Base-by-base conservation (phyloP, 2,329 filamentous ascomycete species). In the Aspergillus awamori region DNA sequence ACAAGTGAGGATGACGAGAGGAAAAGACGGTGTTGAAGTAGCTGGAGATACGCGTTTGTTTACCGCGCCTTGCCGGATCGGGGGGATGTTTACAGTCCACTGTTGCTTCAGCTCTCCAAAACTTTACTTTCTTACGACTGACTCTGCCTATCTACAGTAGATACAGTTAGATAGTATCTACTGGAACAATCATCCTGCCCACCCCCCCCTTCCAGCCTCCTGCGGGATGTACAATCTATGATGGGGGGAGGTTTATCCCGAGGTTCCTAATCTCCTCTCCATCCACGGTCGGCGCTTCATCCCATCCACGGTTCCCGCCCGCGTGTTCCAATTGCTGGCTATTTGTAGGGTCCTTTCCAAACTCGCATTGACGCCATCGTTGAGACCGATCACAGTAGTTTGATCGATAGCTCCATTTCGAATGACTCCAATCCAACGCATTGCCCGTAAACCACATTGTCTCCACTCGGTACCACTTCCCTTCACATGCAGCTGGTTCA, bases 21-120 rank as follows among this genome's bases (percentile, higher is more conserved):
- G 39, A 33, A 56, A 55, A 43, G 57, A 60, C 39, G 38, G 43
- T 45, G 49, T 47, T 59, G 57, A 55, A 57, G 61, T 67, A 62
- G 60, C 33, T 36, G 33, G 33, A 36, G 33, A 36, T 36, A 36
- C 33, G 58, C 57, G 65, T 63, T 69, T 68, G 67, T 69, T 68
- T 68, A 68, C 67, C 48, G 47, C 63, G 60, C 67, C 58, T 67
- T 67, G 60, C 63, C 67, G 41, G 22, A 53, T 68, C 56, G 52
- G 53, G 62, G 53, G 8, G 6, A 20, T 26, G 43, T 41, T 45
- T 53, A 57, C 33, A 51, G 26, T 20, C 52, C 45, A 8, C 48
- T 52, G 26, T 15, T 43, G 28, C 38, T 10, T 13, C 13, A 26
- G 36, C 17, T 20, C n/a, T 30, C 13, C 52, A 24, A 24, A 38